These are phyloP conservation scores for Alternaria sp. DNA, from an alignment of 2,329 filamentous ascomycete genomes.

Conservation along the genomic window DNA sequence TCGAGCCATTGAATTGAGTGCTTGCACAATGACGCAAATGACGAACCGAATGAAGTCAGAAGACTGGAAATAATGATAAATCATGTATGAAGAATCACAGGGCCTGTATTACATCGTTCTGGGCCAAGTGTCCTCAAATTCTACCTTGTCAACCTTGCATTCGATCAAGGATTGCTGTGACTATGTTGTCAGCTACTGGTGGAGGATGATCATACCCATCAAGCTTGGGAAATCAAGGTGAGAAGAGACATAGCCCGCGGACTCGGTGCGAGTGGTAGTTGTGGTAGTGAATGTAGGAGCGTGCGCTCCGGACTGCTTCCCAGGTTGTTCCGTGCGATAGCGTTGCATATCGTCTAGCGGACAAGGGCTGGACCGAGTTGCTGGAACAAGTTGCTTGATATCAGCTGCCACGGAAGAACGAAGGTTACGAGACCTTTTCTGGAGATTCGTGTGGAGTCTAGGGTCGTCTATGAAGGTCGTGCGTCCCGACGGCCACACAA, in stretches of 20 bases:
- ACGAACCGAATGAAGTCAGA: not conserved
- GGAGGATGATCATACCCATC: fast-evolving
- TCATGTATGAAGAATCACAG: not conserved
- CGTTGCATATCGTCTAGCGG: too few species aligned
- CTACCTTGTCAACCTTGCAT: not conserved
- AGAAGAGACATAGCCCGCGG: too few species aligned
- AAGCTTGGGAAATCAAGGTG: too few species aligned
- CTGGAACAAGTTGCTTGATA: too few species aligned
- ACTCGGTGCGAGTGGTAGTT: too few species aligned
- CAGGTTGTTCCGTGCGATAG: too few species aligned
- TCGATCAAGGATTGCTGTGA: fast-evolving
- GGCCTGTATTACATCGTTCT: fast-evolving
- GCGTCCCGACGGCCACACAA: too few species aligned
- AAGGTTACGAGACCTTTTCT: too few species aligned
- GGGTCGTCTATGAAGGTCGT: too few species aligned
- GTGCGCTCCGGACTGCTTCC: too few species aligned
- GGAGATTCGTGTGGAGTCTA: not conserved
- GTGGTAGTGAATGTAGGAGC: too few species aligned
- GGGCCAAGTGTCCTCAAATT: not conserved
- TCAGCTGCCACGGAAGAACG: fast-evolving
- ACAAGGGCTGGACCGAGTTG: too few species aligned
- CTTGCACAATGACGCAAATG: not conserved
- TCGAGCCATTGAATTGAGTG: not conserved
- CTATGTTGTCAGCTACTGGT: not conserved
- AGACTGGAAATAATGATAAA: not conserved